Evolutionary conservation across 257 asterid species (phyloP).

Genomic region (Verbena officinalis): DNA sequence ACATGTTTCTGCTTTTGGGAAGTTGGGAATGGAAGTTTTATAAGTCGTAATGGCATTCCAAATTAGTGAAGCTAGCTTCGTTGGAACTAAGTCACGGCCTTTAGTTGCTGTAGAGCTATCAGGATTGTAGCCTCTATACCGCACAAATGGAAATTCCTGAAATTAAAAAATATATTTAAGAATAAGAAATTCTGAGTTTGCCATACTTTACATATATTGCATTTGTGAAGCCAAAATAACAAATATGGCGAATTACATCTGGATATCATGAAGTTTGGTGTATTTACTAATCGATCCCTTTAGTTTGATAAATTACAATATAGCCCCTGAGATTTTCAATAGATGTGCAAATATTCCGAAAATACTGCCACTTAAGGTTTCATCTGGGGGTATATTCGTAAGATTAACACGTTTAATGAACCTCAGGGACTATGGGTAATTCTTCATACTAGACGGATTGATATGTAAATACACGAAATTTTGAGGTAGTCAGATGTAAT

Average conservation of each 20-base stretch:
- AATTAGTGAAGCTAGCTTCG: conserved; percentile 77
- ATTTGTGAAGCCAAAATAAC: conserved; percentile 13
- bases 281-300: no score
- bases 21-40: conserved; percentile 74
- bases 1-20: conserved; percentile 86
- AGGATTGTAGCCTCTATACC: conserved; percentile 74
- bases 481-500: no score
- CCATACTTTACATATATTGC: conserved; percentile 21
- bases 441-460: no score
- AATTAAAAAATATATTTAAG: conserved; percentile 26
- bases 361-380: no score
- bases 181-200: conserved; percentile 9
- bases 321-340: no score
- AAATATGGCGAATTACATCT: no score
- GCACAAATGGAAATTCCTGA: conserved; percentile 87
- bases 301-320: no score
- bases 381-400: no score
- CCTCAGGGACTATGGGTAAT: no score
- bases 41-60: conserved; percentile 70
- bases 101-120: conserved; percentile 37
- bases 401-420: no score
- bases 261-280: no score
- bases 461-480: no score
- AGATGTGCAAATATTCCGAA: neutral
- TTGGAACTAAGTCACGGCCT: conserved; percentile 66